Percentiles rank a stretch among this genome's conserved stretches.
These are phyloP conservation scores for Lentinula guzmanii DNA, from an alignment of 768 basidiomycete species.

Conservation along the genomic window DNA sequence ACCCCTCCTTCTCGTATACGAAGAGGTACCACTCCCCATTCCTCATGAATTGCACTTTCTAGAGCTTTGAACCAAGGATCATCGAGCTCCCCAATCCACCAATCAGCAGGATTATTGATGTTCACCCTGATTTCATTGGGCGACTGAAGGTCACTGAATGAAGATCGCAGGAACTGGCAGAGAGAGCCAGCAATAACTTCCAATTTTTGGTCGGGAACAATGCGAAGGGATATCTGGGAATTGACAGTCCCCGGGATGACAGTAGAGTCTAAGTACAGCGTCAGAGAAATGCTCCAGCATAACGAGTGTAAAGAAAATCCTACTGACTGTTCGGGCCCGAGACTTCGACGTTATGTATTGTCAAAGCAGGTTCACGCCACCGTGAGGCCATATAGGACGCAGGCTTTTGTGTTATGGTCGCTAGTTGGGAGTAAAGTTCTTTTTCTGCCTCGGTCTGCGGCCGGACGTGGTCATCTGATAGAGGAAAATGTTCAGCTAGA, in stretches of 20 bases:
- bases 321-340: conserved; percentile 74
- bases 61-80: conserved; percentile 84
- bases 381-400: conserved; percentile 65
- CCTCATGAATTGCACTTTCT: conserved; percentile 74
- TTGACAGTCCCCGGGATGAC: conserved; percentile 83
- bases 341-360: conserved; percentile 78
- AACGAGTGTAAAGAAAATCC: neutral
- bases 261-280: conserved; percentile 54
- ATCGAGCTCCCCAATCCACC: conserved; percentile 92
- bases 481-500: neutral
- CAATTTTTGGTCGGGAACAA: conserved; percentile 90
- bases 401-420: conserved; percentile 60
- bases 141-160: conserved; percentile 57
- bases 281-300: neutral
- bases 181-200: conserved; percentile 61
- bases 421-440: conserved; percentile 60
- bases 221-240: conserved; percentile 84
- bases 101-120: conserved; percentile 82
- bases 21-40: conserved; percentile 84
- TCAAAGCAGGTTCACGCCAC: conserved; percentile 90
- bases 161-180: conserved; percentile 45
- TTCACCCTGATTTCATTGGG: conserved; percentile 68
- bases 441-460: conserved; percentile 62
- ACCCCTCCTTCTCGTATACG: conserved; percentile 93
- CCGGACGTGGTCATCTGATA: conserved; percentile 70